phyloP scores from a whole-genome alignment of 352 stramenopile genomes.

The Blastocystis sp. region DNA sequence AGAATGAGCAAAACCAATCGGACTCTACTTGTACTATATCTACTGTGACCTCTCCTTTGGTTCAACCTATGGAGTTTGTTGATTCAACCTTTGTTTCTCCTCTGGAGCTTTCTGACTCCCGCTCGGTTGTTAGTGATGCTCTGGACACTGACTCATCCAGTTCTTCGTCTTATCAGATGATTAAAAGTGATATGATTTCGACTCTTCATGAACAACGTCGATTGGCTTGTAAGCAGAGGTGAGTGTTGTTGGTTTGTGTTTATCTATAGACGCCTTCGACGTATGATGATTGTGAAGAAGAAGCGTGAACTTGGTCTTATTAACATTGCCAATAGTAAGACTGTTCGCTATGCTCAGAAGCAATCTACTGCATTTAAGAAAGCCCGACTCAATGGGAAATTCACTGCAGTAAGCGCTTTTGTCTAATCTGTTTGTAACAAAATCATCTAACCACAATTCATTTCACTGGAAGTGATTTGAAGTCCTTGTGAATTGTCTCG shows the following conservation, averaged over 20 bases:
- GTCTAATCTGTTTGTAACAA: constrained; percentile 7
- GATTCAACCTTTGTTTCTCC: neutral
- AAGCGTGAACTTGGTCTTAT: constrained; percentile 19
- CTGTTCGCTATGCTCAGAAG: neutral
- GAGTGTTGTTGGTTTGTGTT: neutral
- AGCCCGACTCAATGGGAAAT: neutral
- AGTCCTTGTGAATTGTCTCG: neutral
- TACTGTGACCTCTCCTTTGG: neutral
- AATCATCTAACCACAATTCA: too few species aligned
- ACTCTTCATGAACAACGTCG: neutral
- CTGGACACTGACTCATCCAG: neutral
- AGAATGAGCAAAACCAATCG: neutral
- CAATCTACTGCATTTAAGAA: neutral
- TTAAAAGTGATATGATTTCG: neutral
- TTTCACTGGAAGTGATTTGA: neutral
- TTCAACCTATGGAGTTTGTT: neutral
- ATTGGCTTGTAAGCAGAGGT: neutral
- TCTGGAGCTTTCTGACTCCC: neutral
- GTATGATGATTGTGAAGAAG: neutral
- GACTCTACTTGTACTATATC: neutral
- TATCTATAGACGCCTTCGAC: neutral
- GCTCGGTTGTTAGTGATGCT: neutral
- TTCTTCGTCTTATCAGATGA: neutral
- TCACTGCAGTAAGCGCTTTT: neutral
- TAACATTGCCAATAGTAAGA: constrained; percentile 6